These are phyloP conservation scores for Penicillium bialowiezense DNA, from an alignment of 495 filamentous ascomycete species.

Conservation along the genomic window DNA sequence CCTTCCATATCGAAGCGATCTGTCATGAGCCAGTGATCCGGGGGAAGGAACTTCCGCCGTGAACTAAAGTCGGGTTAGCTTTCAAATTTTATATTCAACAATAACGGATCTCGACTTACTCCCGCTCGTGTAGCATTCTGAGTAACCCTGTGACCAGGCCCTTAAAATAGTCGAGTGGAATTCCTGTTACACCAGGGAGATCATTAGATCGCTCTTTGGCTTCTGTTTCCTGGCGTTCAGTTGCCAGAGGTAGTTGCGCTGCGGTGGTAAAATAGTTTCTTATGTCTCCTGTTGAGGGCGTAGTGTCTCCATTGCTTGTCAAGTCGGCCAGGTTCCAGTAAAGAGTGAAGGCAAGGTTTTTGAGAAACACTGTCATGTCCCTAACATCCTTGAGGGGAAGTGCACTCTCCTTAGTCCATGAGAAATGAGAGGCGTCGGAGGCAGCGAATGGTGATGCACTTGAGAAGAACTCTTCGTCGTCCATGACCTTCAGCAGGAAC, in stretches of 20 bases:
- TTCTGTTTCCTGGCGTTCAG: conserved; percentile 34
- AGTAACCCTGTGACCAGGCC: conserved; percentile 79
- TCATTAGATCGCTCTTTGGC: conserved; percentile 37
- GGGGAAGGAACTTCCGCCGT: conserved; percentile 74
- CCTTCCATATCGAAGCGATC: conserved; percentile 85
- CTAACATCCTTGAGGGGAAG: conserved; percentile 69
- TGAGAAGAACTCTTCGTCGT: conserved; percentile 70
- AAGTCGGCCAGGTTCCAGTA: conserved; percentile 80
- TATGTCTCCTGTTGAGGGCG: conserved; percentile 45
- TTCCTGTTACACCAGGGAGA: conserved; percentile 61
- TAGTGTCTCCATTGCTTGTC: conserved; percentile 47
- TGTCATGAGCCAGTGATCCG: conserved; percentile 92
- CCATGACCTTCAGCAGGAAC: conserved; percentile 86
- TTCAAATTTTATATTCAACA: neutral
- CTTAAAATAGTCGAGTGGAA: conserved; percentile 76
- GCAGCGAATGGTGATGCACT: conserved; percentile 37
- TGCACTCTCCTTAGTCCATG: conserved; percentile 62
- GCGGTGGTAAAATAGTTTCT: conserved; percentile 53
- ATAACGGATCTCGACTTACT: conserved; percentile 45
- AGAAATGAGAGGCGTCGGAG: conserved; percentile 34
- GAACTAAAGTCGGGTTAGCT: conserved; percentile 49
- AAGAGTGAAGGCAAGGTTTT: conserved; percentile 86
- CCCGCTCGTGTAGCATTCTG: conserved; percentile 87
- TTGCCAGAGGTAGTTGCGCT: conserved; percentile 14
- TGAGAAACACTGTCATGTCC: conserved; percentile 78